Evolutionary conservation across 805 yeast species (phyloP), one percentile per base, ranked within the genome.

Genomic region (Metschnikowia sp.): DNA sequence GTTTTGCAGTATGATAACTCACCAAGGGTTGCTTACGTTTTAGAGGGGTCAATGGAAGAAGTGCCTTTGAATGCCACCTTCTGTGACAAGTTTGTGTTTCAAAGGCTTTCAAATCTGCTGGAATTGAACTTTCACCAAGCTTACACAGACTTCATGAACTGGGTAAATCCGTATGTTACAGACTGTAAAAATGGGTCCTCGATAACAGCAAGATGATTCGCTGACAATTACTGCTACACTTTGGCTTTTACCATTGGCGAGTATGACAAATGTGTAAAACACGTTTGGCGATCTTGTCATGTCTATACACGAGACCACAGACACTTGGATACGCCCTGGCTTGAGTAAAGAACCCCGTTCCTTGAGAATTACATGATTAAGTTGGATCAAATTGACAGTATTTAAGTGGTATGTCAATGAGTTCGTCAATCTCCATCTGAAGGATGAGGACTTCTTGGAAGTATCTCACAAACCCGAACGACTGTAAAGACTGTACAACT

Each of bases 1-100:
- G 63, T 61, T 22, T 84, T 90, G 91, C 61, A 70, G 47, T 75
- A 72, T 48, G 85, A 81, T 53, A 84, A 85, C 63, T 77, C 84
- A 41, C 81, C 88, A 1, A 75, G 91, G 62, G 81, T 76, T 2
- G 66, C 72, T 2, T 84, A 81, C 50, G 78, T 76, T 45, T 68
- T 78, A 10, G 61, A 74, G 10, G 64, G 66, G 3, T 58, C 68
- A 12, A 87, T 88, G 13, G 52, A 45, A 10, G 55, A 62, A 10
- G 69, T 83, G 12, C 86, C 88, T 10, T 72, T 84, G 57, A 84
- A 83, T 58, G 89, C 81, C 15, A 75, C 81, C 15, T 84, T 82
- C 70, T 82, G 89, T 89, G 81, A 82, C 57, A 49, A 52, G 42
- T 64, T 52, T 42, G 83, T 82, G 13, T 77, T 83, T 3, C 62